Base-by-base conservation (phyloP, 2,329 filamentous ascomycete genomes). In the Talaromyces sp. region DNA sequence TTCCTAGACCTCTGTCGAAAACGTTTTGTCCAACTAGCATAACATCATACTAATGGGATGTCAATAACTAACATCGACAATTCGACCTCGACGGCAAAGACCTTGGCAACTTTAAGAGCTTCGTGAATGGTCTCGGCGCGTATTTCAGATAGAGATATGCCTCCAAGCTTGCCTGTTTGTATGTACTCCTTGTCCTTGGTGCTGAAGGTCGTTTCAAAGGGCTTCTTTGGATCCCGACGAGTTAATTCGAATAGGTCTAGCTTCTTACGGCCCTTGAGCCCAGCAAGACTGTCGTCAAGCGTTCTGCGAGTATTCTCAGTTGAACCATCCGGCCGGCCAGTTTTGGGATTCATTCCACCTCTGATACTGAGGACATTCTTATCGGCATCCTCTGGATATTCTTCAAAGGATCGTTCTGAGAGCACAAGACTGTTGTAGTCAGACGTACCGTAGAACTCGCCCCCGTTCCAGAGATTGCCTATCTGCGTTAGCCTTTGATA, bases 351-450 rank as follows among this genome's bases (percentile, higher is more conserved):
- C 19, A 49, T 49, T 49, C 45, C 45, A 27, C 45, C 45, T 49
- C 27, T 49, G 45, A 49, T 49, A 27, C 45, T 49, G 19, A 49
- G 45, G 22, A 24, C 13, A 11, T 9, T 13, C 22, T 49, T 86
- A 56, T 83, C 78, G 10, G 87, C 86, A 68, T 90, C 85, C 67
- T 88, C 85, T 1, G 88, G 88, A 71, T 90, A 85, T 65, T 83
- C 82, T 27, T 81, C 80, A 71, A 90, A 89, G 77, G 90, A 90
- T 37, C 81, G 79, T 67, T 85, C 82, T 33, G 90, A 75, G 8
- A 90, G 76, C 35, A 84, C 82, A 70, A 89, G 74, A 2, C 82
- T 86, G 77, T 89, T 88, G 71, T 81, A 81, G 24, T 85, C 79
- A 1, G 83, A 73, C 0, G 73, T 82, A 35, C 88, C 88, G 76